Evolutionary conservation across 805 yeast species (phyloP), one percentile per base, ranked within the genome.

Genomic region (Candida vartiovaarae): DNA sequence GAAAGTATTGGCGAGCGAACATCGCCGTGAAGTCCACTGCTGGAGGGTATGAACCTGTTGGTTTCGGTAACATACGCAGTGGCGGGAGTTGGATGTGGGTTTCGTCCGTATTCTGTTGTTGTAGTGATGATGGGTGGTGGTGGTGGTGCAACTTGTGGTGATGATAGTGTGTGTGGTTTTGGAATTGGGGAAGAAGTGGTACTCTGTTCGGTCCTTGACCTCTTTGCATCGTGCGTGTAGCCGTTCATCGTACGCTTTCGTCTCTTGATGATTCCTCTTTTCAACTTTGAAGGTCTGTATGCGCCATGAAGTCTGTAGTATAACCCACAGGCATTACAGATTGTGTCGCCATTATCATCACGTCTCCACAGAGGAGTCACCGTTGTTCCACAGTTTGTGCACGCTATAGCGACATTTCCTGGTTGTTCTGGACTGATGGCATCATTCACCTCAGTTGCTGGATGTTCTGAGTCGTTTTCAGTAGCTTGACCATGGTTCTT

Each of bases 311-410:
- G 70, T 45, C 80, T 68, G 61, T 78, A 81, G 61, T 86, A 87
- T 29, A 87, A 64, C 3, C 89, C 95, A 65, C 95, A 86, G 1
- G 95, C 95, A 56, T 86, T 86, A 68, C 95, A 86, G 25, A 87
- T 85, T 26, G 89, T 83, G 54, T 85, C 81, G 4, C 95, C 95
- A 5, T 71, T 71, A 50, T 80, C 89, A 59, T 85, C 90, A 48
- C 95, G 68, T 58, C 95, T 72, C 95, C 95, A 86, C 9, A 86
- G 65, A 0, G 95, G 95, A 1, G 95, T 86, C 44, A 84, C 83
- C 1, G 93, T 86, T 9, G 93, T 83, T 3, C 80, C 81, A 64
- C 95, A 86, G 65, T 86, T 87, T 51, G 76, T 81, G 60, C 95
- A 86, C 0, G 95, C 88, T 6, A 86, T 76, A 8, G 83, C 83